These are phyloP conservation scores for Kwoniella bestiolae DNA, from an alignment of 768 basidiomycete species.

Conservation along the genomic window DNA sequence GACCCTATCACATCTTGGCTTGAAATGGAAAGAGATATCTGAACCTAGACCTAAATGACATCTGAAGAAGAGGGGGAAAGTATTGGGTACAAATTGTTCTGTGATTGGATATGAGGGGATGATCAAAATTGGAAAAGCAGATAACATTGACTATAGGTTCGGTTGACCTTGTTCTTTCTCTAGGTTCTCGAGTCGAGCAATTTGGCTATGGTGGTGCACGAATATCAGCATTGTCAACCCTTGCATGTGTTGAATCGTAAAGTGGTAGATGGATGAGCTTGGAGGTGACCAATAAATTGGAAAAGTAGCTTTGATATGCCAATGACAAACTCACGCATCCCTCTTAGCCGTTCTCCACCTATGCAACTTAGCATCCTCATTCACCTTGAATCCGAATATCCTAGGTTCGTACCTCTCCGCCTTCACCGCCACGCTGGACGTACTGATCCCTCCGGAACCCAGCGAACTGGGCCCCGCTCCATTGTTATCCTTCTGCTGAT, in stretches of 20 bases:
- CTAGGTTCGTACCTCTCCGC: conserved; percentile 89
- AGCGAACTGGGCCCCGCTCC: conserved; percentile 59
- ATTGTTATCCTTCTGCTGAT: conserved; percentile 9
- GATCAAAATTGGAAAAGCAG: no score
- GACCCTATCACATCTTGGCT: not conserved
- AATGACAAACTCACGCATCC: conserved; percentile 68
- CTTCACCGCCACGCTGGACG: conserved; percentile 80
- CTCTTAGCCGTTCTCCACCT: conserved; percentile 94
- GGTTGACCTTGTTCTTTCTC: conserved; percentile 25
- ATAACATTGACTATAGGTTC: conserved; percentile 1
- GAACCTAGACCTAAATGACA: not conserved
- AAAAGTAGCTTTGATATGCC: no score
- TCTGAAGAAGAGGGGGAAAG: no score
- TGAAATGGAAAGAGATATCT: not conserved
- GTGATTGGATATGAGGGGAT: not conserved
- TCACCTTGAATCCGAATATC: conserved; percentile 95
- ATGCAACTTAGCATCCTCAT: conserved; percentile 89
- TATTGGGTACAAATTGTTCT: no score
- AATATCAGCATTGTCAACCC: not conserved
- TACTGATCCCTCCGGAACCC: conserved; percentile 68
- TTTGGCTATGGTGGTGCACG: conserved; percentile 57
- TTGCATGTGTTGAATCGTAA: not conserved
- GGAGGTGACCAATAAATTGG: no score
- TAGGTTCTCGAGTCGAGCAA: conserved; percentile 50
- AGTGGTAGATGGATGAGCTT: no score